A percentile compares a stretch with the other conserved stretches of the same genome.
These are phyloP conservation scores for Citrus inodora DNA, from an alignment of 345 rosid genomes.

Conservation along the genomic window DNA sequence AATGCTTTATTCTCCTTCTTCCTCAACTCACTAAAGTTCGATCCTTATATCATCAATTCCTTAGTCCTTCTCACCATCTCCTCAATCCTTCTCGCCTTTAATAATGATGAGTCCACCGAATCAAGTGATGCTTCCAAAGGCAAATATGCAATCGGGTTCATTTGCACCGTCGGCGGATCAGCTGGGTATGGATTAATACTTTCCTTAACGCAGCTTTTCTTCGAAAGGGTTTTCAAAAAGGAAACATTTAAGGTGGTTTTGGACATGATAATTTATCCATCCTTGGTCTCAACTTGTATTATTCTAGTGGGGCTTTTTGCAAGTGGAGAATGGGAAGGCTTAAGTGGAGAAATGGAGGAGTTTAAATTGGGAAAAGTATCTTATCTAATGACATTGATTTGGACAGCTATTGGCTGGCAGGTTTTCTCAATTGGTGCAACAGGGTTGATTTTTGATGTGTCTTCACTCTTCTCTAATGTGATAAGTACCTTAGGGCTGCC, in stretches of 20 bases:
- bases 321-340: conserved; percentile 40
- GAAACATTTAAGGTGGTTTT: conserved; percentile 23
- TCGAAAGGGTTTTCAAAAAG: conserved; percentile 16
- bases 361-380: conserved; percentile 31
- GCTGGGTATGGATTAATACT: conserved; percentile 23
- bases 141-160: conserved; percentile 35
- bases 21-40: conserved; percentile 42
- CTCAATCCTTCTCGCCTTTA: conserved; percentile 36
- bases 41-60: conserved; percentile 35
- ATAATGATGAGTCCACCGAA: conserved; percentile 12
- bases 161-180: conserved; percentile 26
- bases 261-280: conserved; percentile 33
- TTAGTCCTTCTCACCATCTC: conserved; percentile 40
- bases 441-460: conserved; percentile 40
- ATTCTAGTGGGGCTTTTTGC: conserved; percentile 32
- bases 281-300: conserved; percentile 17
- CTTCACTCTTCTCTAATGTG: conserved; percentile 37
- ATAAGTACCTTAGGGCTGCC: conserved; percentile 32
- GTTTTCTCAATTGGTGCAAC: conserved; percentile 22
- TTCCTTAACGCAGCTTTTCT: conserved; percentile 14
- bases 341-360: conserved; percentile 31
- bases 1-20: conserved; percentile 44
- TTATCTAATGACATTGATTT: conserved; percentile 27
- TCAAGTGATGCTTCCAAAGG: conserved; percentile 8
- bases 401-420: conserved; percentile 36